Base-by-base conservation (phyloP, 345 rosid genomes). In the Trapa incisa region DNA sequence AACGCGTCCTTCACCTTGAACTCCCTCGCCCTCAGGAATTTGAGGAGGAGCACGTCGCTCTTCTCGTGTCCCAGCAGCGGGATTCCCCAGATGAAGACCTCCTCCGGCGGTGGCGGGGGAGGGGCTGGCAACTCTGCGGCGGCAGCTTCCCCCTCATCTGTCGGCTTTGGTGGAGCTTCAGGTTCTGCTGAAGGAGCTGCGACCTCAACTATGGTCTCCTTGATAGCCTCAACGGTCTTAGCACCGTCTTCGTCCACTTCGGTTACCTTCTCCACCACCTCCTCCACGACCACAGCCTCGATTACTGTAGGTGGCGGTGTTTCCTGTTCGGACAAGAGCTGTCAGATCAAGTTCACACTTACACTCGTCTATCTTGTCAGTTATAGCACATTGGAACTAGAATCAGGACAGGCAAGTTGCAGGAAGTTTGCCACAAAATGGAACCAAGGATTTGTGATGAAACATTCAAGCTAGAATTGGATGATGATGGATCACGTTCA, bases 181-280 rank as follows among this genome's bases (percentile, higher is more conserved):
- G 68, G 73, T 16, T 48, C 80, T 58, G 81, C 64, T 15, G 80
- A 45, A 0, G 81, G 70, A 38, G 82, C 64, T 1, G 71, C 10
- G 62, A 84, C 85, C 1, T 89, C 73, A 2, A 87, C 88, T 11
- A 89, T 84, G 0, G 95, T 82, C 74, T 92, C 98, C 68, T 89
- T 88, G 22, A 89, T 86, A 35, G 95, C 96, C 73, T 92, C 98
- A 1, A 89, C 96, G 0, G 89, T 87, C 78, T 87, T 92, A 71
- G 96, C 75, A n/a, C 95, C 98, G 16, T 92, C 96, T 43, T 86
- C 96, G 1, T 88, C 96, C 8, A 80, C 83, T 12, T 73, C 63
- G 0, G 85, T 47, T 56, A 80, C 73, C 48, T 76, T 83, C 75
- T 80, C 85, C 61, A 64, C 81, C 56, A 54, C 85, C 69, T 72